phyloP scores from a whole-genome alignment of 352 stramenopile species.

The Phytophthora vignae region DNA sequence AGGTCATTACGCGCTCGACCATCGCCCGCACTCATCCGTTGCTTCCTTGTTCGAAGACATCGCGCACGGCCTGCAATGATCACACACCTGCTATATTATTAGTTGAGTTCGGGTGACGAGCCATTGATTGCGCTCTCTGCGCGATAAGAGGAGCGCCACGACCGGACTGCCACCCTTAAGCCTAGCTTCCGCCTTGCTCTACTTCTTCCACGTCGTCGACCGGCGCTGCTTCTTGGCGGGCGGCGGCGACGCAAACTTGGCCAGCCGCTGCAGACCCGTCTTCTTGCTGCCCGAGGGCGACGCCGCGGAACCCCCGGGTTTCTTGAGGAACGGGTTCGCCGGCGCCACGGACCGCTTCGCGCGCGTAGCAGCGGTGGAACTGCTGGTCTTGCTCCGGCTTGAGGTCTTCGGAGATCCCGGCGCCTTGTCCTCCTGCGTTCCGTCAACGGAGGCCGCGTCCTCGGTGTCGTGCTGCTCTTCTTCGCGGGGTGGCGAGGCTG shows the following conservation, averaged over 20 bases:
- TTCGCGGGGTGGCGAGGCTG: conserved; percentile 28
- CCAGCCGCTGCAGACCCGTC: conserved; percentile 63
- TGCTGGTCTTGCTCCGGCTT: conserved; percentile 13
- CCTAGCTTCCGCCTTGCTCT: not conserved
- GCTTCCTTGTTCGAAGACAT: not conserved
- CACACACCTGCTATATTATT: conserved; percentile 11
- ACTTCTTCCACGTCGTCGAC: conserved; percentile 48
- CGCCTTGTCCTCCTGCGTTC: conserved; percentile 18
- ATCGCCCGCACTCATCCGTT: not conserved
- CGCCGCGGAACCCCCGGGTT: conserved; percentile 30
- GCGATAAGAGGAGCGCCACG: not conserved
- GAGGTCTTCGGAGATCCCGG: conserved; percentile 18
- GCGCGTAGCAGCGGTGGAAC: not conserved
- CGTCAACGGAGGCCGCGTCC: conserved; percentile 16
- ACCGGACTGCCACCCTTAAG: not conserved
- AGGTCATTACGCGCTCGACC: not conserved
- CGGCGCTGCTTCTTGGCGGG: conserved; percentile 54
- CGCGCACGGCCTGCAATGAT: not conserved
- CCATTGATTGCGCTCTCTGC: not conserved
- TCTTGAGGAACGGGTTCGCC: conserved; percentile 81
- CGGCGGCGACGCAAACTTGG: conserved; percentile 66
- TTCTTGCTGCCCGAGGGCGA: conserved; percentile 43
- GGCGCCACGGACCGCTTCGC: conserved; percentile 63
- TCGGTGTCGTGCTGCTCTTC: conserved; percentile 16
- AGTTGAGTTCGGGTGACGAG: conserved; percentile 2